Conservation (phyloP, 2,329 filamentous ascomycete genomes). For the Exophiala sp. region DNA sequence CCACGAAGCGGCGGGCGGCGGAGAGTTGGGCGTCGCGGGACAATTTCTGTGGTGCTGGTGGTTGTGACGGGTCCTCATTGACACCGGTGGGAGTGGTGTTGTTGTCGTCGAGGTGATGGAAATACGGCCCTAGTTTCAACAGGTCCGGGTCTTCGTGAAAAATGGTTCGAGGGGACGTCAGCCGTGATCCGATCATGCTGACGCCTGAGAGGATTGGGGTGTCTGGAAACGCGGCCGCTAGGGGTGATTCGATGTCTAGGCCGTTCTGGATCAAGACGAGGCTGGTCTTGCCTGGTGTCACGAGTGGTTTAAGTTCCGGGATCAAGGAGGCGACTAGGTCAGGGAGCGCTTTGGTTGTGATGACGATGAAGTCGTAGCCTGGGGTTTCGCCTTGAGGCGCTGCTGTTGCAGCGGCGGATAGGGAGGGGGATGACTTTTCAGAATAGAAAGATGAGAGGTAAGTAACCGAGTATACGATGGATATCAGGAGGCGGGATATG, state of each 20-base stretch:
- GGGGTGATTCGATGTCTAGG: conserved; percentile 54
- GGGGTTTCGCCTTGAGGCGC: background rate
- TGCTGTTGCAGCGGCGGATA: background rate
- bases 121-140: conserved; percentile 43
- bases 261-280: conserved; percentile 58
- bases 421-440: too few species aligned
- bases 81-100: background rate
- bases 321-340: conserved; percentile 48
- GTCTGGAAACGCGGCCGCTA: conserved; percentile 45
- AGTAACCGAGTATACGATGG: too few species aligned
- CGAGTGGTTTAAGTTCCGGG: conserved; percentile 37
- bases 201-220: conserved; percentile 51
- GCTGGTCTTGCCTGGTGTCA: conserved; percentile 46
- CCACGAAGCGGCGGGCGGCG: conserved; percentile 41
- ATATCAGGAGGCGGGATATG: too few species aligned
- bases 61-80: conserved; percentile 33
- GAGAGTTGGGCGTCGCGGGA: background rate
- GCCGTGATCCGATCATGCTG: conserved; percentile 47
- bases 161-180: conserved; percentile 44
- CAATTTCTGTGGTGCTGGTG: background rate
- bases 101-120: background rate
- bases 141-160: conserved; percentile 49
- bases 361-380: conserved; percentile 50
- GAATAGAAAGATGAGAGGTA: too few species aligned
- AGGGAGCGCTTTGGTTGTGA: conserved; percentile 54